phyloP scores from a whole-genome alignment of 176 grass and related monocot genomes.

The Cenchrus fungigraminus region DNA sequence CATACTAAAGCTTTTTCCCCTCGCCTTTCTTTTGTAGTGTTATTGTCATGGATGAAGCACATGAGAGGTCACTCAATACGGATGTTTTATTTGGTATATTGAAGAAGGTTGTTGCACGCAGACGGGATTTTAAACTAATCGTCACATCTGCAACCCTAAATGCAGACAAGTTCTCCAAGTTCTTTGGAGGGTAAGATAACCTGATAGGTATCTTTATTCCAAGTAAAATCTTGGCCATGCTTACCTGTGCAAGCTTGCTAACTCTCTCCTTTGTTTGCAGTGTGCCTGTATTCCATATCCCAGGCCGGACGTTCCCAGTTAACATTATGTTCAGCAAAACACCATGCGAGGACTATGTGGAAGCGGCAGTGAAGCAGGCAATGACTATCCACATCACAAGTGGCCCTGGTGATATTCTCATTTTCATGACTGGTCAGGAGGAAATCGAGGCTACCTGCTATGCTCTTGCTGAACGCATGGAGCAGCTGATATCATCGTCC shows the following conservation, averaged over 20 bases:
- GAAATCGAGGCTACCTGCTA: constrained; percentile 97
- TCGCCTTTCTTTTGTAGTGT: constrained; percentile 56
- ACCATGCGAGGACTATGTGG: constrained; percentile 97
- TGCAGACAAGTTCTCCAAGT: constrained; percentile 96
- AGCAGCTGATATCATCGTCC: constrained; percentile 83
- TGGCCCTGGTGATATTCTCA: constrained; percentile 87
- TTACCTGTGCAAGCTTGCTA: constrained; percentile 32
- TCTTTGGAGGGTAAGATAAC: constrained; percentile 88
- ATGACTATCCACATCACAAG: constrained; percentile 97
- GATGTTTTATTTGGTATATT: constrained; percentile 94
- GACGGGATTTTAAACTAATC: constrained; percentile 80
- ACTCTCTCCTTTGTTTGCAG: constrained; percentile 45
- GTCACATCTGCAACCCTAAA: constrained; percentile 96
- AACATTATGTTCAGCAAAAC: constrained; percentile 96
- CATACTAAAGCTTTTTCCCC: constrained; percentile 16
- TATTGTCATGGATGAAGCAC: constrained; percentile 98
- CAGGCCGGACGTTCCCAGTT: constrained; percentile 92
- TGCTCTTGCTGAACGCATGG: constrained; percentile 93
- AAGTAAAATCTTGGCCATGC: constrained; percentile 4
- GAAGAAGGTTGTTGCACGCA: constrained; percentile 79
- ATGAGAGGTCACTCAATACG: constrained; percentile 88
- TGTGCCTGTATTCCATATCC: constrained; percentile 85
- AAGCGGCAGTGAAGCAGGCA: constrained; percentile 92
- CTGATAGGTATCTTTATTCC: constrained; percentile 1
- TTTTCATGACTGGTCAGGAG: constrained; percentile 99